These are phyloP conservation scores for Trichoderma oligosporum DNA, from an alignment of 2,329 filamentous ascomycete genomes.

Conservation along the genomic window DNA sequence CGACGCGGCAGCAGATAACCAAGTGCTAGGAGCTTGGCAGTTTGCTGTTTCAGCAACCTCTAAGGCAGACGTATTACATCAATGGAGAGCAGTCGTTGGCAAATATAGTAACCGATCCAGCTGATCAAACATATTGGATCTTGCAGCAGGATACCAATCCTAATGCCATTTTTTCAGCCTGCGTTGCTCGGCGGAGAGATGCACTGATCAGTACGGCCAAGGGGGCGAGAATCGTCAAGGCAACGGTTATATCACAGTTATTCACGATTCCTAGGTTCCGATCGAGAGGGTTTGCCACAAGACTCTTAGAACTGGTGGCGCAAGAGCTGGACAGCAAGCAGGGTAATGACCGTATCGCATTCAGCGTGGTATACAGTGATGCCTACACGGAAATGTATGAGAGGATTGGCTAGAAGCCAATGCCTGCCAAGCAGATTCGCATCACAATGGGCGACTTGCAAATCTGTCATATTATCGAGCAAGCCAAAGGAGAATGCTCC, in stretches of 20 bases:
- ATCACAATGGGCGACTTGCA: slow-evolving; percentile 27
- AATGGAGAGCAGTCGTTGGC: no score
- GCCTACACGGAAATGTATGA: slow-evolving; percentile 33
- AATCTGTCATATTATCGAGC: slow-evolving; percentile 9
- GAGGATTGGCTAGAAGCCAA: slow-evolving; percentile 34
- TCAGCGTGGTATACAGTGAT: slow-evolving; percentile 37
- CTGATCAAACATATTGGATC: slow-evolving; percentile 25
- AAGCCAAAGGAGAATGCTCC: no score
- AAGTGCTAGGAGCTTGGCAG: no score
- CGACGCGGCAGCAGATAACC: no score
- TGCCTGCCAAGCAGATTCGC: slow-evolving; percentile 32
- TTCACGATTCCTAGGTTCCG: slow-evolving; percentile 36
- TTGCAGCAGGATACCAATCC: slow-evolving; percentile 29
- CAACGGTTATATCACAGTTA: slow-evolving; percentile 35
- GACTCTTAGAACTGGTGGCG: slow-evolving; percentile 35
- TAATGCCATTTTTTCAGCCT: slow-evolving; percentile 34
- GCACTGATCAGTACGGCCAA: slow-evolving; percentile 22
- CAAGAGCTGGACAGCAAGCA: slow-evolving; percentile 16
- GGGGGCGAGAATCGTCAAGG: slow-evolving; percentile 27
- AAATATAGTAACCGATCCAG: no score
- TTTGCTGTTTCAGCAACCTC: no score
- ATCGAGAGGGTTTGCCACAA: slow-evolving; percentile 34
- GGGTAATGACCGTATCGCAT: slow-evolving; percentile 24
- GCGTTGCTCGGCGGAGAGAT: slow-evolving; percentile 29
- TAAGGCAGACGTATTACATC: no score